phyloP scores from a whole-genome alignment of 2,329 filamentous ascomycete genomes.

The Penicillium sp. region DNA sequence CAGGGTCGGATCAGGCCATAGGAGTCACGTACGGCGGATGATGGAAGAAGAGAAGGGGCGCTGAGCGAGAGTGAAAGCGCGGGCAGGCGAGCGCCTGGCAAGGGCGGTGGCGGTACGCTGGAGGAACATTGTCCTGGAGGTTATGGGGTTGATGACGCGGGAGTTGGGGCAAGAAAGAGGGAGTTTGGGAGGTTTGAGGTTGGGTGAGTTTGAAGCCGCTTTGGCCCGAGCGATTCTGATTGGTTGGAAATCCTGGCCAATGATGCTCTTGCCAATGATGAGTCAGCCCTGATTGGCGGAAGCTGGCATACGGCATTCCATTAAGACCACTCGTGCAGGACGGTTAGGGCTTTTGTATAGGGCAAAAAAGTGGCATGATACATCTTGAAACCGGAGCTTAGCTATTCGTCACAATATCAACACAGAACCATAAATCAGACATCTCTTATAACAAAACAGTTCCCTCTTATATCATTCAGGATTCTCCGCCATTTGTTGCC shows the following conservation, averaged over 20 bases:
- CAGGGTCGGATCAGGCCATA: conserved; percentile 27
- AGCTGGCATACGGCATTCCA: conserved; percentile 2
- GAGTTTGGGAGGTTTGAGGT: conserved; percentile 38
- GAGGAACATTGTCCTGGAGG: conserved; percentile 47
- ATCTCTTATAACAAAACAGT: neutral
- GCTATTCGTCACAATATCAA: neutral
- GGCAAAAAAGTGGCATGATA: conserved; percentile 2
- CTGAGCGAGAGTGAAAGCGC: conserved; percentile 39
- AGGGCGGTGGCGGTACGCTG: conserved; percentile 49
- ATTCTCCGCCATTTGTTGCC: neutral
- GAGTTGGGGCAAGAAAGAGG: conserved; percentile 29
- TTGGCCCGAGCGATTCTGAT: conserved; percentile 33
- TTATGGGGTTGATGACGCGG: conserved; percentile 23
- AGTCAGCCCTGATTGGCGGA: conserved; percentile 21
- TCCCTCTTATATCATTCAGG: conserved; percentile 13
- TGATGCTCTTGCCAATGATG: conserved; percentile 10
- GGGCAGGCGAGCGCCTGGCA: conserved; percentile 47
- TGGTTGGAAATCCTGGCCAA: conserved; percentile 15
- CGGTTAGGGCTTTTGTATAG: conserved; percentile 22
- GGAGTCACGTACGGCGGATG: conserved; percentile 47
- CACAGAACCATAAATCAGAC: neutral
- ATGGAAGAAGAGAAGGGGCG: conserved; percentile 50
- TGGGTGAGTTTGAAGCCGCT: conserved; percentile 42
- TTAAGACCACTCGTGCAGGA: conserved; percentile 9
- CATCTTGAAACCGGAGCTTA: neutral